Evolutionary conservation across 2,329 filamentous ascomycete genomes (phyloP), one percentile per base, ranked within the genome.

Genomic region (Ophiocordyceps camponoti-leonardi): DNA sequence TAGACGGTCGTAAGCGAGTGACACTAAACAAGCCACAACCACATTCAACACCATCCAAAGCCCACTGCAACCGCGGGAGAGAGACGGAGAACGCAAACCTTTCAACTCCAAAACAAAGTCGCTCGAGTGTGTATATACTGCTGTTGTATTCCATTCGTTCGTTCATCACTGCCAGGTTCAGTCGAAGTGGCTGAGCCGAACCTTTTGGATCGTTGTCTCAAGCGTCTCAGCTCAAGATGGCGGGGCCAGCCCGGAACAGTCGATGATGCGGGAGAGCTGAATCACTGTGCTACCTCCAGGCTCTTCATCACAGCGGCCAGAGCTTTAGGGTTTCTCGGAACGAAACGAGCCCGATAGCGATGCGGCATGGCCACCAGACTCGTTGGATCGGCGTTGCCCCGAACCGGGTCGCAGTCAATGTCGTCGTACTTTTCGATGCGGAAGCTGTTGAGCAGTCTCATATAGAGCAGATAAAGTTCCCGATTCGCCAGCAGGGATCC

Each of bases 401-500:
- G 61, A 8, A 81, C 61, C 2, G 77, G 78, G 55, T 81, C 69
- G 26, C 68, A 71, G 45, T 80, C 74, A 0, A 75, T 67, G 7
- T 70, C 62, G 39, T 72, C 71, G 44, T 67, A 60, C 48, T 69
- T 69, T 45, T 72, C 61, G 46, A 82, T 70, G 48, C 71, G 69
- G 57, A 81, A 80, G 52, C 72, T 73, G 56, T 71, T 76, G 23
- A 82, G 59, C 50, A 77, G 70, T 28, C 78, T 68, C 60, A 81
- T 68, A 53, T 77, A 81, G 12, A 78, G 66, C 11, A 81, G 64
- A 49, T 83, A 82, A 18, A 82, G 63, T 54, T 82, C 78, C 2
- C 77, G 66, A 40, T 51, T 51, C 12, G 50, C 50, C 13, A 51
- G 37, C 19, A 50, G 26, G 19, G 46, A 50, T 2, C 77, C 78